Evolutionary conservation across 2,329 filamentous ascomycete species (phyloP), one percentile per base, ranked within the genome.

Genomic region (Myrmaecium sp.): DNA sequence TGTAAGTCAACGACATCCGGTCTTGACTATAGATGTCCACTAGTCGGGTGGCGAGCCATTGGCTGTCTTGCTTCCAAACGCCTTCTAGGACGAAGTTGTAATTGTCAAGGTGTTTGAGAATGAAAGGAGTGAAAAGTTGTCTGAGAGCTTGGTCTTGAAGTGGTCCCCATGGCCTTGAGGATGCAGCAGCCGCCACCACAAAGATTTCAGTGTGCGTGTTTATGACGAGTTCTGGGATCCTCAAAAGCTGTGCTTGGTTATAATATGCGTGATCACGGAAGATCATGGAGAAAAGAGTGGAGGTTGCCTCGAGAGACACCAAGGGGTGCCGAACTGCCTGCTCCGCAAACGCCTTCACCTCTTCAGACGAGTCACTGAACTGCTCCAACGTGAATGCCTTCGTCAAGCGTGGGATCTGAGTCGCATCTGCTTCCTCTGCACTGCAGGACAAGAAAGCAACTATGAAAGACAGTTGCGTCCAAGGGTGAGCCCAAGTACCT

Each of bases 401-500:
- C 30, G 79, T 69, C 18, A 95, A 64, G 17, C 76, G 71, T 1
- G 83, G 86, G 31, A 95, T 89, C 18, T 77, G 78, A 8, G 74
- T 77, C 3, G 81, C 77, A 47, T 95, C 83, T 14, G 93, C 64
- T 41, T 84, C 69, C 15, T 80, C 69, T 0, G 75, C 66, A 8
- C 67, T 69, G 30, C 84, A 66, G 4, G 78, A 79, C 13, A 86
- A 64, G 47, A 86, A 94, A 11, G 83, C 83, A 35, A 77, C 76
- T 28, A 95, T 69, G 47, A 95, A 94, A n/a, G 84, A 91, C 18
- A 98, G 59, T 37, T 95, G 86, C 0, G 89, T 81, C 34, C 92
- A 74, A 9, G 77, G 69, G 38, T 91, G 70, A 34, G 75, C 71
- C 86, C 91, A 98, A 34, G 69, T 42, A 5, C 84, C 84, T 31